Conservation (phyloP, 768 basidiomycete species). For the Pleurotus eryngii region DNA sequence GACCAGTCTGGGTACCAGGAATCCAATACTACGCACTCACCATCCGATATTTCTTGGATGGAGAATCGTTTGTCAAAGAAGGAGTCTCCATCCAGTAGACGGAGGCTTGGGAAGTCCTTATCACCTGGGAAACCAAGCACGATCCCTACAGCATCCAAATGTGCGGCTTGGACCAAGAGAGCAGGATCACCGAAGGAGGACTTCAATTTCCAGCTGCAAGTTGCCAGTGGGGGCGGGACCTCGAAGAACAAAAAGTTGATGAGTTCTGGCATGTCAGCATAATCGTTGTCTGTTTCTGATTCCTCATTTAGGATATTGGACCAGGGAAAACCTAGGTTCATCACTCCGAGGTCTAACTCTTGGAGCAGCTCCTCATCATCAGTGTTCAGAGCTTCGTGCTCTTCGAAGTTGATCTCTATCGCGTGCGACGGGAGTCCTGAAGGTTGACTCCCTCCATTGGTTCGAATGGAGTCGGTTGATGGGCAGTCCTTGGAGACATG, state of each 20-base stretch:
- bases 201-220: not conserved
- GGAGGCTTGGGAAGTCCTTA: not conserved
- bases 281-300: not conserved
- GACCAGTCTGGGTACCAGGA: not conserved
- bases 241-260: not conserved
- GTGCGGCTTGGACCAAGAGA: not conserved
- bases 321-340: not conserved
- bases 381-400: not conserved
- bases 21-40: not conserved
- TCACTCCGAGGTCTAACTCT: not conserved
- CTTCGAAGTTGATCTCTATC: not conserved
- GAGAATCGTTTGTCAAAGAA: not conserved
- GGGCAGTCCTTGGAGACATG: conserved; percentile 28
- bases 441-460: not conserved
- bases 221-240: not conserved
- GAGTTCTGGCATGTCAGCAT: not conserved
- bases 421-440: not conserved
- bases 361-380: not conserved
- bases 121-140: not conserved
- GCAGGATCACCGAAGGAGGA: not conserved
- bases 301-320: not conserved
- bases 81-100: not conserved
- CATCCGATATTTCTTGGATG: not conserved
- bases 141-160: not conserved
- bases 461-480: conserved; percentile 11